Base-by-base conservation (phyloP, 2,329 filamentous ascomycete genomes). In the Colletotrichum nymphaeae region DNA sequence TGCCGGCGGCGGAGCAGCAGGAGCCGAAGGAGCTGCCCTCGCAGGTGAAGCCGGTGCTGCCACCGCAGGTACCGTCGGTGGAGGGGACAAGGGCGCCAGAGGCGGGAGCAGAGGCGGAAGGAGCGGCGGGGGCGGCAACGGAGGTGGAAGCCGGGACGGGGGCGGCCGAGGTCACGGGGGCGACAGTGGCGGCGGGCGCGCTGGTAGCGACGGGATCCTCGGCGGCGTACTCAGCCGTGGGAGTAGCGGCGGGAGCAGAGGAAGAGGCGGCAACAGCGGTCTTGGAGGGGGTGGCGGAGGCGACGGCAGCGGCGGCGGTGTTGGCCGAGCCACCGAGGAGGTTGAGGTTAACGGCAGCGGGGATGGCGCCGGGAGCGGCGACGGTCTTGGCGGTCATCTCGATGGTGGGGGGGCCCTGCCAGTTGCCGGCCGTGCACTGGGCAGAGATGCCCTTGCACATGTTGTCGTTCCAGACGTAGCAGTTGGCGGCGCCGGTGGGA, bases 401-500 rank as follows among this genome's bases (percentile, higher is more conserved):
- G 70, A 84, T 81, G 28, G 84, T 78, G 6, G 87, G 86, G 42
- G 89, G 89, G 0, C 89, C 90, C 6, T 79, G 78, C 67, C 84
- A 88, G 69, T 84, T 74, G 1, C 82, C 80, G 1, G 79, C 78
- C n/a, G 79, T 75, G 76, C 89, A 91, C 4, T 78, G 81, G 8
- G 79, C 76, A 76, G 86, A 82, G 65, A 90, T 83, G 3, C 75
- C 80, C 46, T 81, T 80, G 83, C 93, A 95, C 83, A 92, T 92
- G 14, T 81, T 79, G 30, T 72, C 56, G 78, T 90, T 87, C 90
- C 90, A 94, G 42, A 88, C 82, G 60, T 86, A 81, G 82, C 93
- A 95, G 75, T 89, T 88, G 1, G 81, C 82, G 74, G 83, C 82
- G 1, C 93, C 93, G 2, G 90, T 91, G 1, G 91, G 88, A 14